Conservation (phyloP, 2,329 filamentous ascomycete species). For the Xylaria sp. region DNA sequence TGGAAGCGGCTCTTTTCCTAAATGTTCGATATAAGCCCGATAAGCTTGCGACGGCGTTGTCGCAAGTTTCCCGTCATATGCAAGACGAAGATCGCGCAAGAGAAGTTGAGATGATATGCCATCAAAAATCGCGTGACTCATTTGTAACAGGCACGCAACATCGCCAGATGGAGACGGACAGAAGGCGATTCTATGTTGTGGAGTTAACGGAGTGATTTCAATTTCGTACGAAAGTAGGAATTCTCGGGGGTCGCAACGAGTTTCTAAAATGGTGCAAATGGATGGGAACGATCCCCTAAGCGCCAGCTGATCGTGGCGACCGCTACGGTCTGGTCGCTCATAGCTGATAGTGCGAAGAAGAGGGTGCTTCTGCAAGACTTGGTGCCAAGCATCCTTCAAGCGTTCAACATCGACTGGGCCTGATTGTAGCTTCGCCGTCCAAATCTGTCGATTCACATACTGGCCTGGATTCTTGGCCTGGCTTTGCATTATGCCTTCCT, state of each 20-base stretch:
- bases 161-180: constrained; percentile 17
- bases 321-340: constrained; percentile 12
- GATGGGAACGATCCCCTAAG: constrained; percentile 2
- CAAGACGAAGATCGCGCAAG: constrained; percentile 22
- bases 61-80: constrained; percentile 15
- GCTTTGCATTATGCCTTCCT: constrained; percentile 23
- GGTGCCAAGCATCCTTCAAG: constrained; percentile 11
- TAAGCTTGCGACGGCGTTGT: not conserved
- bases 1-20: not conserved
- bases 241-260: not conserved
- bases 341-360: constrained; percentile 24
- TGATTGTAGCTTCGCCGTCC: not conserved
- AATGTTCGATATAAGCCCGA: constrained; percentile 12
- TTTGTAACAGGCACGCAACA: constrained; percentile 18
- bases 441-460: constrained; percentile 22
- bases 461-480: constrained; percentile 17
- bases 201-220: constrained; percentile 7
- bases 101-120: constrained; percentile 17
- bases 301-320: constrained; percentile 26
- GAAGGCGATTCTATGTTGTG: constrained; percentile 23
- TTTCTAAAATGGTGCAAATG: not conserved
- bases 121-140: constrained; percentile 28
- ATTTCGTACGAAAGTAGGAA: constrained; percentile 2
- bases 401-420: not conserved
- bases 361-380: constrained; percentile 26